A percentile compares a stretch with the other conserved stretches of the same genome.
phyloP scores from a whole-genome alignment of 495 filamentous ascomycete genomes.

The Neurospora pannonica region DNA sequence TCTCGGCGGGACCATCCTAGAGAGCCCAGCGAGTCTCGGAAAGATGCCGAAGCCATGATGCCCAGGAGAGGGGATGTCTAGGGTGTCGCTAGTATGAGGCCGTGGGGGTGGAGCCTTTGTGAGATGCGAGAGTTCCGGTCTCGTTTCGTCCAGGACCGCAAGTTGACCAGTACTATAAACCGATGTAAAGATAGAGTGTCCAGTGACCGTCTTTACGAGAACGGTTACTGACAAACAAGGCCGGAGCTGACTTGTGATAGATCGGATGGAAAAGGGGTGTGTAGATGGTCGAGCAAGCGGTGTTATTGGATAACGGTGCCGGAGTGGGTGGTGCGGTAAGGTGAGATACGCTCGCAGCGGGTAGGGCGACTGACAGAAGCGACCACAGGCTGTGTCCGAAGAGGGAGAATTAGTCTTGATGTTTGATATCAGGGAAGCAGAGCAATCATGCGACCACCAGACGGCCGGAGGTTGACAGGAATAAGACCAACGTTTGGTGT shows the following conservation, averaged over 20 bases:
- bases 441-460: constrained; percentile 4
- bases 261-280: constrained; percentile 1
- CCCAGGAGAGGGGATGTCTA: not conserved
- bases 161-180: not conserved
- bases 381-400: not conserved
- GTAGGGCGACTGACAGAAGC: not conserved
- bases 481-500: constrained; percentile 1
- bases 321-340: constrained; percentile 6
- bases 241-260: constrained; percentile 14
- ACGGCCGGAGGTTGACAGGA: not conserved
- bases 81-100: not conserved
- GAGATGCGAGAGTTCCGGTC: not conserved
- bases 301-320: constrained; percentile 7
- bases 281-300: constrained; percentile 2
- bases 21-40: constrained; percentile 88
- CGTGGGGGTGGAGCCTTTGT: not conserved
- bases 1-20: constrained; percentile 91
- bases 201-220: constrained; percentile 11
- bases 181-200: constrained; percentile 5
- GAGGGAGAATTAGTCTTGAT: constrained; percentile 7
- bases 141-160: not conserved
- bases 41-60: constrained; percentile 80
- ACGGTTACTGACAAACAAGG: constrained; percentile 9
- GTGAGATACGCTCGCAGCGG: constrained; percentile 7
- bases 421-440: constrained; percentile 2